phyloP scores from a whole-genome alignment of 2,329 filamentous ascomycete species.

The Nothopassalora personata region DNA sequence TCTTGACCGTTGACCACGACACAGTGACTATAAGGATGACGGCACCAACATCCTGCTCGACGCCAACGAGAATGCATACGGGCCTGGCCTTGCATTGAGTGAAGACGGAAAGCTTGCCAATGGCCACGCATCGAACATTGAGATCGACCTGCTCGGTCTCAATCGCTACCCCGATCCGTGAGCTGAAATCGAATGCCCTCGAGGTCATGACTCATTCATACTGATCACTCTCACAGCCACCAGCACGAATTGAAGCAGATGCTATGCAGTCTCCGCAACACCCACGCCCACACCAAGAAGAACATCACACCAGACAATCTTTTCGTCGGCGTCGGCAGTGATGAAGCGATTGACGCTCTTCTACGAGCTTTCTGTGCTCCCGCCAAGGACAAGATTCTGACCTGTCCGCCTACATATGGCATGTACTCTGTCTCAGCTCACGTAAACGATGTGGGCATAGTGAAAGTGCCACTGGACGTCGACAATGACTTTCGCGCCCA shows the following conservation, averaged over 20 bases:
- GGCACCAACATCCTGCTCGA: constrained; percentile 93
- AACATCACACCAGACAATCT: constrained; percentile 73
- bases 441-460: constrained; percentile 83
- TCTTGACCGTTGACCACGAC: constrained; percentile 6
- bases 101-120: constrained; percentile 45
- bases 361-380: constrained; percentile 90
- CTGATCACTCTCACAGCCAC: constrained; percentile 50
- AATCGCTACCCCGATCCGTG: constrained; percentile 91
- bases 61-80: constrained; percentile 96
- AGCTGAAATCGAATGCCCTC: constrained; percentile 10
- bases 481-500: constrained; percentile 70
- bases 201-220: constrained; percentile 9
- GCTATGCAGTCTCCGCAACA: constrained; percentile 83
- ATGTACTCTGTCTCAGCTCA: constrained; percentile 96
- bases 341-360: constrained; percentile 93
- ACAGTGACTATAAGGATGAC: constrained; percentile 90
- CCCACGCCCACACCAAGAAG: constrained; percentile 70
- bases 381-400: constrained; percentile 81
- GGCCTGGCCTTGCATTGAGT: constrained; percentile 64
- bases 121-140: constrained; percentile 44
- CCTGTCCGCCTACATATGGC: constrained; percentile 94
- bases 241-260: constrained; percentile 79
- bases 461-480: constrained; percentile 75
- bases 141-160: constrained; percentile 72
- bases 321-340: constrained; percentile 91